Conservation (phyloP, 495 filamentous ascomycete species). For the Penicillium arizonense region DNA sequence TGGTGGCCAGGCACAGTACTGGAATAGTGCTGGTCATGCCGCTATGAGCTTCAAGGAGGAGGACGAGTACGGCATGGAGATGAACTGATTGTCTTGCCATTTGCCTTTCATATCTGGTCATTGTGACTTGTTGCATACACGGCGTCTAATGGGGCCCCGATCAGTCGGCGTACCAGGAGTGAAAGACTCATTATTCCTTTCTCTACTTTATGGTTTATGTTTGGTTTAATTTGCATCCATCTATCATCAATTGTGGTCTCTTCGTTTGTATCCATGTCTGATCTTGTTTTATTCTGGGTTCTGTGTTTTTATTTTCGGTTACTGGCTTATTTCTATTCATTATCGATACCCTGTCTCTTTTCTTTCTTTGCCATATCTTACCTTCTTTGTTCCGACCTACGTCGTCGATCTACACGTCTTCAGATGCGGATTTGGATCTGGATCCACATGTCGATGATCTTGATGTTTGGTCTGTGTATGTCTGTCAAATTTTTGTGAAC, state of each 20-base stretch:
- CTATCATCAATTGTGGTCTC: not conserved
- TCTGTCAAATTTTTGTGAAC: slow-evolving; percentile 2
- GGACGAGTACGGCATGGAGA: slow-evolving; percentile 85
- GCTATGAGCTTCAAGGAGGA: slow-evolving; percentile 85
- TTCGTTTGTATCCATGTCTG: not conserved
- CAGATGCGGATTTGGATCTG: not conserved
- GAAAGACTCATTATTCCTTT: slow-evolving; percentile 23
- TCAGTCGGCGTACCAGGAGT: slow-evolving; percentile 35
- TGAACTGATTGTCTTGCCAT: slow-evolving; percentile 40
- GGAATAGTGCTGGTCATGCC: slow-evolving; percentile 65
- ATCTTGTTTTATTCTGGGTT: slow-evolving; percentile 21
- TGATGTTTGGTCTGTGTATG: not conserved
- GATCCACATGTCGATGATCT: no score
- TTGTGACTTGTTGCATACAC: slow-evolving; percentile 39
- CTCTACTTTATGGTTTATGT: slow-evolving; percentile 17
- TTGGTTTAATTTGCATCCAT: slow-evolving; percentile 14
- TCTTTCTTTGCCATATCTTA: not conserved
- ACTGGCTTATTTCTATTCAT: slow-evolving; percentile 19
- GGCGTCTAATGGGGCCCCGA: slow-evolving; percentile 35
- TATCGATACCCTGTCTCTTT: slow-evolving; percentile 38
- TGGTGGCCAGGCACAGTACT: slow-evolving; percentile 60
- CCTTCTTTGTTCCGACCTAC: not conserved
- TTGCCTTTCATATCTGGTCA: slow-evolving; percentile 5
- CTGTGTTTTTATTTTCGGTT: slow-evolving; percentile 20
- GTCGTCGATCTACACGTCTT: not conserved